Evolutionary conservation across 2,329 filamentous ascomycete genomes (phyloP).

Genomic region (Reticulascus tulasneorum): DNA sequence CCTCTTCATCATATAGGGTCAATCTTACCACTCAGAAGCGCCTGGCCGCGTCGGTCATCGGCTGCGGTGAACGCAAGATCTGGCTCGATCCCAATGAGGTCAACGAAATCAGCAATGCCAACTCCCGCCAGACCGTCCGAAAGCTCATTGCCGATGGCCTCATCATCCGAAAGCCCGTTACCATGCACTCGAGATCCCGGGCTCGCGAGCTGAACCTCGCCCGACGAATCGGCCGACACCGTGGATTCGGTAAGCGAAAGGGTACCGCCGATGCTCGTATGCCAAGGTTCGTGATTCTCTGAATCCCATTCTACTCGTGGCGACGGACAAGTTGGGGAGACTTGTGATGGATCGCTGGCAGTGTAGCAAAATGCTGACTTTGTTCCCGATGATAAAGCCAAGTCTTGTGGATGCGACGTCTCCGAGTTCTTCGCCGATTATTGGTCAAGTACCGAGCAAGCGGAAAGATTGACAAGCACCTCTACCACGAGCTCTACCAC

Average conservation of each 20-base stretch:
- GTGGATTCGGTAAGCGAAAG: slow-evolving; percentile 99
- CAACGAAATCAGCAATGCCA: slow-evolving; percentile 99
- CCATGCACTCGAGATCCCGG: slow-evolving; percentile 97
- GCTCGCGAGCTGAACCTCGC: slow-evolving; percentile 93
- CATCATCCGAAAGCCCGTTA: slow-evolving; percentile 99
- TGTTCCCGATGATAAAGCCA: slow-evolving; percentile 56
- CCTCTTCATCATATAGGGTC: slow-evolving; percentile 63
- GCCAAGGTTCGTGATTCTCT: slow-evolving; percentile 83
- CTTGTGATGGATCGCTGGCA: background rate
- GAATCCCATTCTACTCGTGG: slow-evolving; percentile 2
- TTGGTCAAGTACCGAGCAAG: slow-evolving; percentile 99
- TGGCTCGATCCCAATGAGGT: slow-evolving; percentile 99
- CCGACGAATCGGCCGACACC: slow-evolving; percentile 93
- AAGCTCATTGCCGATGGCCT: slow-evolving; percentile 99
- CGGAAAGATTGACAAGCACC: slow-evolving; percentile 99
- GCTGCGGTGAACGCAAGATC: slow-evolving; percentile 99
- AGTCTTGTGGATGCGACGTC: slow-evolving; percentile 99
- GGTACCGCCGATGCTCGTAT: slow-evolving; percentile 99
- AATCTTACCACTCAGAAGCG: slow-evolving; percentile 99
- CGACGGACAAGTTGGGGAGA: background rate
- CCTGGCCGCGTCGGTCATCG: slow-evolving; percentile 96
- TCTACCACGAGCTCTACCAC: slow-evolving; percentile 99
- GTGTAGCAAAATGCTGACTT: background rate
- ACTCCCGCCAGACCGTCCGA: slow-evolving; percentile 99
- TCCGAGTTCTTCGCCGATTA: slow-evolving; percentile 97